These are phyloP conservation scores for Mortierella alpina DNA, from an alignment of 192 early-diverging fungal species.

Conservation along the genomic window DNA sequence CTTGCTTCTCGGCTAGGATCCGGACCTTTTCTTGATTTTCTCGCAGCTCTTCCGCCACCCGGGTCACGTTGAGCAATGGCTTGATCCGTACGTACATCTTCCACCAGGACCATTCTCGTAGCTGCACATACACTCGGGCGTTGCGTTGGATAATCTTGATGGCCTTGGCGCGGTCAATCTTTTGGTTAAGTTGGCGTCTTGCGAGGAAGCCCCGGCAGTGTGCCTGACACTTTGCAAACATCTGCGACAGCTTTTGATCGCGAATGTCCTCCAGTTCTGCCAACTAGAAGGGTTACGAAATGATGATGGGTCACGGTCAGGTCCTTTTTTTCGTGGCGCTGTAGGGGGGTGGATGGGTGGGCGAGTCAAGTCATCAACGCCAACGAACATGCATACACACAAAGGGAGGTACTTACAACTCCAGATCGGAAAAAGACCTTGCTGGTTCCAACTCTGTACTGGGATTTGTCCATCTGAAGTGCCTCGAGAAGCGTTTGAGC, in stretches of 20 bases:
- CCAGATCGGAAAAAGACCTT: conserved; percentile 98
- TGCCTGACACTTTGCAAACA: conserved; percentile 89
- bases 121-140: conserved; percentile 87
- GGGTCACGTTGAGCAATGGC: conserved; percentile 85
- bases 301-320: neutral
- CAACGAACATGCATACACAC: neutral
- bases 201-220: conserved; percentile 86
- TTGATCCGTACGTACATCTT: conserved; percentile 93
- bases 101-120: conserved; percentile 98
- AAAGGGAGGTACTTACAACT: conserved; percentile 68
- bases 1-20: conserved; percentile 77
- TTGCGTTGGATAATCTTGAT: conserved; percentile 96
- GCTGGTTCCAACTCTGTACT: conserved; percentile 90
- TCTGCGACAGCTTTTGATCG: conserved; percentile 84
- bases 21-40: conserved; percentile 76
- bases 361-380: neutral
- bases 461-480: conserved; percentile 79
- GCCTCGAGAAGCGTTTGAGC: conserved; percentile 82
- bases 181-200: conserved; percentile 66
- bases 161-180: conserved; percentile 75
- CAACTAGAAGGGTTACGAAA: conserved; percentile 56
- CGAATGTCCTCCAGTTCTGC: conserved; percentile 94
- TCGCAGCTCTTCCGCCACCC: conserved; percentile 83
- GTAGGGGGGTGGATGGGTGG: too few species aligned
- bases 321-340: neutral